These are phyloP conservation scores for Wickerhamiella spandovensis DNA, from an alignment of 805 yeast species.

Conservation along the genomic window DNA sequence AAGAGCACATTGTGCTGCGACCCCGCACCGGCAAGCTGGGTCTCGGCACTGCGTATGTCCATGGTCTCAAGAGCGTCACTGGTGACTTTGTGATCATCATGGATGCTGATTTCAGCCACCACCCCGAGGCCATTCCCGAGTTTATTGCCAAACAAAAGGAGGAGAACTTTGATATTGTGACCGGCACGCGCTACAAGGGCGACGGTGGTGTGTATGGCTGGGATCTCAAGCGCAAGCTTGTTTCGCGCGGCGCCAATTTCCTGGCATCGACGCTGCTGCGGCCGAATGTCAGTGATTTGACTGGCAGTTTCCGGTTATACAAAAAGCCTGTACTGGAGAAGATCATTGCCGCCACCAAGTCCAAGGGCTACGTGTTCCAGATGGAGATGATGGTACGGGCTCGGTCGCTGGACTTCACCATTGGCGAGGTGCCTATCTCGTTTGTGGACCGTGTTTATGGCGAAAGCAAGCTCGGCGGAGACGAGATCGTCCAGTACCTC, in stretches of 20 bases:
- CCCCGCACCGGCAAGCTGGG: conserved; percentile 71
- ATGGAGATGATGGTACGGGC: conserved; percentile 86
- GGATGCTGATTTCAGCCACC: conserved; percentile 75
- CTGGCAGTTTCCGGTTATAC: conserved; percentile 67
- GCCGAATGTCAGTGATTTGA: conserved; percentile 60
- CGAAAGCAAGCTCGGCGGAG: conserved; percentile 67
- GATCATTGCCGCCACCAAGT: conserved; percentile 51
- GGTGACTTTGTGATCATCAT: conserved; percentile 67
- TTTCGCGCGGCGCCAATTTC: conserved; percentile 70
- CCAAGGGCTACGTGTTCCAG: conserved; percentile 74
- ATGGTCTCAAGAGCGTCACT: conserved; percentile 55
- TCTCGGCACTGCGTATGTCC: conserved; percentile 69
- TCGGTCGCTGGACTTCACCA: conserved; percentile 52
- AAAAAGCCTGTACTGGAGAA: conserved; percentile 54
- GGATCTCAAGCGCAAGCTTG: conserved; percentile 68
- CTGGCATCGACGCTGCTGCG: conserved; percentile 57
- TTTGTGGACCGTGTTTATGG: conserved; percentile 72
- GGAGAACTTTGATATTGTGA: conserved; percentile 29
- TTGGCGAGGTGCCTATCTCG: conserved; percentile 67
- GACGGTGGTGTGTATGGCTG: conserved; percentile 76
- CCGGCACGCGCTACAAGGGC: conserved; percentile 60
- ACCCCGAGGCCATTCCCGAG: conserved; percentile 63
- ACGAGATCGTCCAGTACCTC: conserved; percentile 63
- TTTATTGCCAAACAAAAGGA: conserved; percentile 49
- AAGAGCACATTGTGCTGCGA: conserved; percentile 45